phyloP scores from a whole-genome alignment of 2,329 filamentous ascomycete genomes.

The Trichoderma sp. region DNA sequence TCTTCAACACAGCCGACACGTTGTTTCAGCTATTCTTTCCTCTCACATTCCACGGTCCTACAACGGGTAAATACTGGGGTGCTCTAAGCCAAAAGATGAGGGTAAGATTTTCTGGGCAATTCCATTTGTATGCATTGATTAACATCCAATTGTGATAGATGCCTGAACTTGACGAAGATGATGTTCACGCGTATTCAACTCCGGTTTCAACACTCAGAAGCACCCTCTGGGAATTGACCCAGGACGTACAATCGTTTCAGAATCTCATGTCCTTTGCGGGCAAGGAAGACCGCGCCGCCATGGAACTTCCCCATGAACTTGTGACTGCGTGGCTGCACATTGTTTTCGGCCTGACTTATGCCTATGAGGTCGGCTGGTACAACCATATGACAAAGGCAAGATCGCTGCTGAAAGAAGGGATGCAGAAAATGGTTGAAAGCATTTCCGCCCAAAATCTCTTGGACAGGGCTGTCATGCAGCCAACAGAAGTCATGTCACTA shows the following conservation, averaged over 20 bases:
- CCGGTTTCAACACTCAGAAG: conserved; percentile 22
- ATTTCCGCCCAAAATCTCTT: conserved; percentile 37
- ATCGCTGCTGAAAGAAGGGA: conserved; percentile 37
- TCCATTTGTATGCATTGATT: neutral
- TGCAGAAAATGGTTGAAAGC: conserved; percentile 39
- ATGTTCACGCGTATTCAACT: neutral
- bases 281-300: conserved; percentile 30
- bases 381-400: conserved; percentile 35
- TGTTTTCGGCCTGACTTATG: conserved; percentile 38
- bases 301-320: conserved; percentile 40
- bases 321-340: conserved; percentile 46
- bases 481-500: conserved; percentile 46
- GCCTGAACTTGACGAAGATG: conserved; percentile 17
- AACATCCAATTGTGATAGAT: conserved; percentile 15
- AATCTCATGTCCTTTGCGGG: conserved; percentile 33
- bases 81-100: conserved; percentile 36
- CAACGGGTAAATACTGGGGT: conserved; percentile 47
- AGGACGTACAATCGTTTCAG: conserved; percentile 34
- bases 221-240: conserved; percentile 28
- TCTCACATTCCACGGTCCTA: conserved; percentile 37
- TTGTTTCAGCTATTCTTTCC: conserved; percentile 48
- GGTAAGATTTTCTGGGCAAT: conserved; percentile 28
- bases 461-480: conserved; percentile 42
- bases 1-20: conserved; percentile 44
- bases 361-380: conserved; percentile 29